A percentile compares a stretch with the other conserved stretches of the same genome.
Evolutionary conservation across 495 filamentous ascomycete genomes (phyloP).

Genomic region (Tetracladium setigerum): DNA sequence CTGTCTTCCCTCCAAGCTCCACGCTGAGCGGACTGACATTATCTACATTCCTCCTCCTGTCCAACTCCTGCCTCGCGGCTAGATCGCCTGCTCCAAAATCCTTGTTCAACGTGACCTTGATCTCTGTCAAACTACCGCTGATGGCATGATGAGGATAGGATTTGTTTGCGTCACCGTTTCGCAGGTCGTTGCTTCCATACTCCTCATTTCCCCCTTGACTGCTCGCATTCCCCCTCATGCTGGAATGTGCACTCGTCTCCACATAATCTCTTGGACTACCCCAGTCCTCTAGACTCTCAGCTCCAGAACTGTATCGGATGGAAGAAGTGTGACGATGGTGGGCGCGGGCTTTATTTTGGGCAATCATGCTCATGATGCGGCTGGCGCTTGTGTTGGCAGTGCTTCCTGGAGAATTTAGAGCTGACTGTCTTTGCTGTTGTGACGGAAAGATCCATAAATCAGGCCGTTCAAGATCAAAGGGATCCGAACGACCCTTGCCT

Average conservation of each 20-base stretch:
- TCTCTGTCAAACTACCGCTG: conserved; percentile 2
- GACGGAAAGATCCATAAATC: conserved; percentile 27
- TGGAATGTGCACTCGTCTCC: conserved; percentile 8
- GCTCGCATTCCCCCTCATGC: conserved; percentile 12
- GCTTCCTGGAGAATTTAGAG: conserved; percentile 13
- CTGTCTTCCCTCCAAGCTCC: neutral
- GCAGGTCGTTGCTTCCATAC: neutral
- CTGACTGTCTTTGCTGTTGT: conserved; percentile 7
- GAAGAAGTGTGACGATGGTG: conserved; percentile 18
- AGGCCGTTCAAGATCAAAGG: conserved; percentile 56
- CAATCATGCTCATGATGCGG: conserved; percentile 10
- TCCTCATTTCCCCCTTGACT: conserved; percentile 6
- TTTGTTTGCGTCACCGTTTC: neutral
- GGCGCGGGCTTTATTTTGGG: conserved; percentile 10
- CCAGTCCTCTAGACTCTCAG: conserved; percentile 36
- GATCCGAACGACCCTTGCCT: conserved; percentile 54
- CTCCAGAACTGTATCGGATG: conserved; percentile 39
- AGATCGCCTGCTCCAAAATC: no score
- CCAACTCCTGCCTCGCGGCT: neutral
- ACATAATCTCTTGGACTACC: conserved; percentile 43
- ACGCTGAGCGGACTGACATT: conserved; percentile 16
- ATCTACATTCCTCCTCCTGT: conserved; percentile 1
- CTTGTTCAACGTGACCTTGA: neutral
- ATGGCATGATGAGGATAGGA: neutral
- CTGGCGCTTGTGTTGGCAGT: conserved; percentile 4